These are phyloP conservation scores for Penicillium fimorum DNA, from an alignment of 495 filamentous ascomycete species.

Conservation along the genomic window DNA sequence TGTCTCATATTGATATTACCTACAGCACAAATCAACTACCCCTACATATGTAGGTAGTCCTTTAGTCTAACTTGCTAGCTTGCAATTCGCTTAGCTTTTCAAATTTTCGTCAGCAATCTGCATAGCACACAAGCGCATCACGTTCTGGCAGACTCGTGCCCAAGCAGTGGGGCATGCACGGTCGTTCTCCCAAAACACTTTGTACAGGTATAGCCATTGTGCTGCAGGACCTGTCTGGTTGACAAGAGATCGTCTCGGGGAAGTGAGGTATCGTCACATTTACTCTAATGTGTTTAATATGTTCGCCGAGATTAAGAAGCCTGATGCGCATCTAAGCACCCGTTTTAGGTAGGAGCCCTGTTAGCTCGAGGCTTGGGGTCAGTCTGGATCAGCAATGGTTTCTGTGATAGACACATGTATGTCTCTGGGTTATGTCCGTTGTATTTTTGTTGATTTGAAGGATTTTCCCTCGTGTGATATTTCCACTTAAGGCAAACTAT, in stretches of 20 bases:
- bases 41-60: background rate
- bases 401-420: background rate
- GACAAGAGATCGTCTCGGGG: slow-evolving; percentile 7
- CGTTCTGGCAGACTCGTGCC: slow-evolving; percentile 5
- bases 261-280: background rate
- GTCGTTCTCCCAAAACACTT: slow-evolving; percentile 10
- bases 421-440: background rate
- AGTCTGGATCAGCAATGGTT: background rate
- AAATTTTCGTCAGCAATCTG: slow-evolving; percentile 4
- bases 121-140: slow-evolving; percentile 10
- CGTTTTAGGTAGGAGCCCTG: background rate
- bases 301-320: slow-evolving; percentile 2
- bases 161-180: slow-evolving; percentile 15
- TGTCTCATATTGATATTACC: slow-evolving; percentile 1
- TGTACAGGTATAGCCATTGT: slow-evolving; percentile 1
- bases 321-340: background rate
- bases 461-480: background rate
- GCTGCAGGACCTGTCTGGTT: slow-evolving; percentile 3
- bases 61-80: slow-evolving; percentile 8
- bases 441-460: background rate
- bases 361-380: background rate
- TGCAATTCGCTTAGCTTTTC: background rate
- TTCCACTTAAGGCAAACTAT: background rate
- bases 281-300: background rate
- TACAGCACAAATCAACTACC: slow-evolving; percentile 2